Evolutionary conservation across 208 protist genomes (phyloP).

Genomic region (Leishmania tarentolae): DNA sequence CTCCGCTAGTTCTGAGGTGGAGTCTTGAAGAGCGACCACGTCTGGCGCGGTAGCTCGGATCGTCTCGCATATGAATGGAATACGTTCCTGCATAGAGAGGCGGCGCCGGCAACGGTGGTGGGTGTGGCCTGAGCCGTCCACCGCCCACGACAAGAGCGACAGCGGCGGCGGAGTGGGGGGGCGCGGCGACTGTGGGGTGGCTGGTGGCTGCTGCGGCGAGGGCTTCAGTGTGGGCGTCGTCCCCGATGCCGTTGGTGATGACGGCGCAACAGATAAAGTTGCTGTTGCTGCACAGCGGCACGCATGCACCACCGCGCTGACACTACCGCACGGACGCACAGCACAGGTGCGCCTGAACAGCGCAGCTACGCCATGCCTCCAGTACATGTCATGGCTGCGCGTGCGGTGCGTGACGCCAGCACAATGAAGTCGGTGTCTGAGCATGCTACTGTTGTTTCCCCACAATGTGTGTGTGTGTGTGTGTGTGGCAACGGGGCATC

Average conservation of each 20-base stretch:
- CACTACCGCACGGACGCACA: not conserved
- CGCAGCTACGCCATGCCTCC: not conserved
- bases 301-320: not conserved
- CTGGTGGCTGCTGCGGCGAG: not conserved
- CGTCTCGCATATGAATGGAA: constrained; percentile 53
- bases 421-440: not conserved
- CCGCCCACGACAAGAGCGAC: constrained; percentile 75
- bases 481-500: not conserved
- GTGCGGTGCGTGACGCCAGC: not conserved
- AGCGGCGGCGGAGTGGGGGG: constrained; percentile 41
- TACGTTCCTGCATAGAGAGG: constrained; percentile 44
- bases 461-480: not conserved
- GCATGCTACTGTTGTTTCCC: not conserved
- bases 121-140: constrained; percentile 58
- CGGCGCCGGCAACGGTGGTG: constrained; percentile 62
- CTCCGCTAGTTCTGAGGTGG: constrained; percentile 45
- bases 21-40: constrained; percentile 85
- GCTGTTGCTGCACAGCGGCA: not conserved
- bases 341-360: not conserved
- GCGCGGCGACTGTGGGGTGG: not conserved
- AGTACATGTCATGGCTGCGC: not conserved
- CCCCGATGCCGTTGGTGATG: not conserved
- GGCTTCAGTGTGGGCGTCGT: not conserved
- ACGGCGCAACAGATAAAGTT: not conserved
- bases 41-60: constrained; percentile 51